Evolutionary conservation across 1,284 basidiomycete species (phyloP), one percentile per base, ranked within the genome.

Genomic region (Rhizopogon hawkerae): DNA sequence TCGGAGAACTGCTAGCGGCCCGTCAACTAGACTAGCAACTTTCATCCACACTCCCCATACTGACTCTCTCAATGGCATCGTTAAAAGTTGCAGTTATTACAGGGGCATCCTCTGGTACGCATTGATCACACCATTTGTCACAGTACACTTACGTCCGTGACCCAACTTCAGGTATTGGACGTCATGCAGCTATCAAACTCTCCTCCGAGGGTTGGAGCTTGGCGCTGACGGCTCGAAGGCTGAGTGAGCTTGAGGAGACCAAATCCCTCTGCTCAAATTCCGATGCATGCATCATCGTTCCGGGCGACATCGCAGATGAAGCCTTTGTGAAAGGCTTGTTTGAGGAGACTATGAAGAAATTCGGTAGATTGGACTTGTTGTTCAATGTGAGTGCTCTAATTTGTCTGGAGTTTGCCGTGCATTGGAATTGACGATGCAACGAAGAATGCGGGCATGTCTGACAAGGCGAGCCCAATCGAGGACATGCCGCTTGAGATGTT

Each of bases 331-430:
- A 69, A 53, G 59, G 58, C n/a, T 67, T 90, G 41, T 91, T 91
- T 60, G 58, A 67, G 7, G 61, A 69, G 33, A 73, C 81, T 1
- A 62, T 79, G 39, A 64, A 72, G 21, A 70, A 71, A 50, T 89
- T 84, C 59, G 85, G 85, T 78, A 58, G 83, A 2, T 60, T 91
- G 18, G 88, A 92, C 60, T 58, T 90, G n/a, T 58, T 87, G 13
- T 92, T 91, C 70, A 91, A 92, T 62, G 88, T 83, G 58, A 63
- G 76, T 56, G 29, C 1, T 45, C 10, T 35, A 21, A 21, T 21
- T 21, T 4, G 4, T 21, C 3, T 5, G 21, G 38, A 10, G 36
- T 53, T 47, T 35, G 23, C 29, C 24, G 31, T n/a, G 7, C n/a
- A 6, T 23, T 42, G 8, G 24, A 13, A 4, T 45, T 33, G 37